These are phyloP conservation scores for Diaporthe destruens DNA, from an alignment of 2,329 filamentous ascomycete genomes.

Conservation along the genomic window DNA sequence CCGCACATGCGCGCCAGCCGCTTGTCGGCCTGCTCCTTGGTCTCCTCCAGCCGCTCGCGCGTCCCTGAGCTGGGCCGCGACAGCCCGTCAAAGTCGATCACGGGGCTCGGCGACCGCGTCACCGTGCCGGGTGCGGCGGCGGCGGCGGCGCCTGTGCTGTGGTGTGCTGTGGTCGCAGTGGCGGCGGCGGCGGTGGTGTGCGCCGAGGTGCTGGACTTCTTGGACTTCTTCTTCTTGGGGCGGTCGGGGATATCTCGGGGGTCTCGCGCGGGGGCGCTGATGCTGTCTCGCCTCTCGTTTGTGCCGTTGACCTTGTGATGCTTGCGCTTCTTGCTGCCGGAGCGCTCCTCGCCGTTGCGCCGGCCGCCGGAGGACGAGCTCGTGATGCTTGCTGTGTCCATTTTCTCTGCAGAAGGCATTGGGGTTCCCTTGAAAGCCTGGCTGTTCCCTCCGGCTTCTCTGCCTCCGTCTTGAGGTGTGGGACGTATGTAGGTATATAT, in stretches of 20 bases:
- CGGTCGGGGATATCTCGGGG: conserved; percentile 65
- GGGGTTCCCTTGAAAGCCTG: background rate
- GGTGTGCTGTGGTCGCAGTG: conserved; percentile 19
- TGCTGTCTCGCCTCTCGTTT: conserved; percentile 61
- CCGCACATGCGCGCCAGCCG: conserved; percentile 70
- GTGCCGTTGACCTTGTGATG: conserved; percentile 43
- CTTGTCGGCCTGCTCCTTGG: conserved; percentile 60
- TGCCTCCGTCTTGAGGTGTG: background rate
- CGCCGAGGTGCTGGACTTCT: conserved; percentile 1
- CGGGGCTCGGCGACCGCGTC: conserved; percentile 64
- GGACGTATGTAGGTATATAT: background rate
- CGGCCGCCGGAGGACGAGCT: conserved; percentile 37
- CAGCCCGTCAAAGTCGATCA: conserved; percentile 73
- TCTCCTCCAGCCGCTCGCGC: conserved; percentile 71
- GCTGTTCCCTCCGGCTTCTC: background rate
- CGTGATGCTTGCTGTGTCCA: conserved; percentile 39
- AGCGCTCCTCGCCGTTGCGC: conserved; percentile 38
- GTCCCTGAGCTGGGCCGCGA: conserved; percentile 74
- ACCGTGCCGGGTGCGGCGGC: conserved; percentile 39
- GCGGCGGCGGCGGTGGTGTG: background rate
- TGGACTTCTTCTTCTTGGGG: conserved; percentile 46
- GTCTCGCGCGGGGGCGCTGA: conserved; percentile 73
- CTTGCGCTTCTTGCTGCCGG: conserved; percentile 45
- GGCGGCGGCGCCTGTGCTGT: conserved; percentile 40
- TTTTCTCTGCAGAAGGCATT: conserved; percentile 22